Evolutionary conservation across 2,329 filamentous ascomycete genomes (phyloP).

Genomic region (Aspergillus aculeatinus): DNA sequence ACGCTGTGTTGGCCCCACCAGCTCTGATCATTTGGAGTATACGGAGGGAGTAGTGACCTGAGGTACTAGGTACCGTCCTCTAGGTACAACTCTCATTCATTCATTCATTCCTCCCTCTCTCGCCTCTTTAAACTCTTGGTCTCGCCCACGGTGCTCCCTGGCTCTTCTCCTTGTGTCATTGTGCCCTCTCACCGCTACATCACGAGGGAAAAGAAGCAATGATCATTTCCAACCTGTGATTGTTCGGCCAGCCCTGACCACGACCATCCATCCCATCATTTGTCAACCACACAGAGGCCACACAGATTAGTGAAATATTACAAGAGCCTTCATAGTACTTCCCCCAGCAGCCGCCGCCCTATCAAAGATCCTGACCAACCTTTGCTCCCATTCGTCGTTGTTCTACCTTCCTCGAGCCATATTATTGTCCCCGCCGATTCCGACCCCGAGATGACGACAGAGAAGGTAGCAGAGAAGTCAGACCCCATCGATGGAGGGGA

Average conservation of each 20-base stretch:
- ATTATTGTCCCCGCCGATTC: neutral
- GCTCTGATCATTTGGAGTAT: neutral
- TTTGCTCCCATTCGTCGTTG: neutral
- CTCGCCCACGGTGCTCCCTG: neutral
- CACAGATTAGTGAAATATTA: too few species aligned
- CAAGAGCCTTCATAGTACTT: too few species aligned
- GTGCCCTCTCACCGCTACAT: neutral
- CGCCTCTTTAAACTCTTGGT: constrained; percentile 13
- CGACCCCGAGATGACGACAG: constrained; percentile 17
- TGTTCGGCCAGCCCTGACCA: too few species aligned
- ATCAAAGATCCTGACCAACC: too few species aligned
- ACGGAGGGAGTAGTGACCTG: neutral
- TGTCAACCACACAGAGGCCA: too few species aligned
- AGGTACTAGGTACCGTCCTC: neutral
- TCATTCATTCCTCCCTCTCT: neutral
- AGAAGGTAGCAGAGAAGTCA: constrained; percentile 24
- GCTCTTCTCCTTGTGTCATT: constrained; percentile 3
- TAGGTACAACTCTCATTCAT: neutral
- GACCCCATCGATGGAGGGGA: constrained; percentile 26
- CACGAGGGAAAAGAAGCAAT: neutral
- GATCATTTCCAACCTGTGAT: neutral
- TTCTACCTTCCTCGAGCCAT: neutral
- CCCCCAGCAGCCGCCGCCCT: too few species aligned
- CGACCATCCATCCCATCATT: too few species aligned
- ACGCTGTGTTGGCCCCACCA: neutral